phyloP scores from a whole-genome alignment of 352 stramenopile genomes.

The Globisporangium nagaii region DNA sequence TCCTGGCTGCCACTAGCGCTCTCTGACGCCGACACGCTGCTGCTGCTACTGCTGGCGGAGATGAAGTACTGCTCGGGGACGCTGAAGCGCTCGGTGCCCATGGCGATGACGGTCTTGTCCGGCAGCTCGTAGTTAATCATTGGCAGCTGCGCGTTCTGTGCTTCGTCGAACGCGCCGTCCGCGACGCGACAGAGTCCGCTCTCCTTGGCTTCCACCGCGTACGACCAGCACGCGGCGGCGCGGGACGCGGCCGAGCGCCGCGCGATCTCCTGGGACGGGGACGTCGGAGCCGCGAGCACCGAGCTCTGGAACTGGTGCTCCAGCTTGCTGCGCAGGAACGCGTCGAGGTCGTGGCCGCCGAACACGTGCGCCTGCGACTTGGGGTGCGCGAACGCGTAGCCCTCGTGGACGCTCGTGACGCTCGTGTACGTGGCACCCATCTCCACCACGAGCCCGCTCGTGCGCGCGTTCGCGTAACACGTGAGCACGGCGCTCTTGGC shows the following conservation, averaged over 20 bases:
- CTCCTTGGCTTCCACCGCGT: slow-evolving; percentile 68
- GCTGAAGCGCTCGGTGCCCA: slow-evolving; percentile 86
- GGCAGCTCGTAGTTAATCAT: slow-evolving; percentile 79
- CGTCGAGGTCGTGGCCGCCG: slow-evolving; percentile 61
- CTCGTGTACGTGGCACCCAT: slow-evolving; percentile 76
- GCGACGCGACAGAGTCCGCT: slow-evolving; percentile 66
- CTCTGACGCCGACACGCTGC: too few relatives aligned
- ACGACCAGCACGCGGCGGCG: slow-evolving; percentile 32
- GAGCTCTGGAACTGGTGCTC: slow-evolving; percentile 27
- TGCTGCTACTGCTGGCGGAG: slow-evolving; percentile 9
- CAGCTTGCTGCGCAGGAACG: slow-evolving; percentile 54
- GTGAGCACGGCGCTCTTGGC: slow-evolving; percentile 78
- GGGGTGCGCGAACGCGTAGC: slow-evolving; percentile 65
- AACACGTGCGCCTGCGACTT: slow-evolving; percentile 54
- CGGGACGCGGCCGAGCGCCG: background rate
- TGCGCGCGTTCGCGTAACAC: slow-evolving; percentile 81
- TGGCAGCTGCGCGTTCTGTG: slow-evolving; percentile 62
- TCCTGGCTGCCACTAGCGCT: too few relatives aligned
- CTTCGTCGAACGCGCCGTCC: slow-evolving; percentile 65
- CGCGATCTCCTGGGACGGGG: slow-evolving; percentile 19
- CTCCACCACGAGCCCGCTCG: slow-evolving; percentile 73
- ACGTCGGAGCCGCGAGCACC: slow-evolving; percentile 7
- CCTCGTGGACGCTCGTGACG: slow-evolving; percentile 73
- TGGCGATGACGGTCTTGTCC: slow-evolving; percentile 73
- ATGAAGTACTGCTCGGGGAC: slow-evolving; percentile 88